phyloP scores from a whole-genome alignment of 2,329 filamentous ascomycete species.

The Aureobasidium musti region DNA sequence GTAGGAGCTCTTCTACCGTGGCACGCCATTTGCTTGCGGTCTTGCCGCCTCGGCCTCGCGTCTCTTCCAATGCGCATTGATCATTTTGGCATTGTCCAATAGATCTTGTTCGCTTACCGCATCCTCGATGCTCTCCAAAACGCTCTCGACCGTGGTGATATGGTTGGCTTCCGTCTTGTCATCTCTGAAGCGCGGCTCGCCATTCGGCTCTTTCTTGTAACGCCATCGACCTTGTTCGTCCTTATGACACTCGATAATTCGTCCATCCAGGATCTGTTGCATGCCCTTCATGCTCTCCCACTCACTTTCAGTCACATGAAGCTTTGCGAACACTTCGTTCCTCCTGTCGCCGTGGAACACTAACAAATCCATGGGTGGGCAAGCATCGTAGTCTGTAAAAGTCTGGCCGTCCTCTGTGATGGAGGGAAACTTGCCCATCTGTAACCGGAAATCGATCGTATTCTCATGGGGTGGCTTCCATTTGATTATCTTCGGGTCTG shows the following conservation, averaged over 20 bases:
- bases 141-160: conserved; percentile 77
- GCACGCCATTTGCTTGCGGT: background rate
- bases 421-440: conserved; percentile 68
- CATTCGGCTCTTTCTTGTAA: conserved; percentile 57
- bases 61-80: conserved; percentile 79
- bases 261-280: conserved; percentile 74
- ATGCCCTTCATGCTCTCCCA: conserved; percentile 81
- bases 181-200: conserved; percentile 76
- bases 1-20: background rate
- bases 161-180: conserved; percentile 94
- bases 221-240: conserved; percentile 77
- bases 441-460: conserved; percentile 86
- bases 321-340: conserved; percentile 67
- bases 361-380: conserved; percentile 57
- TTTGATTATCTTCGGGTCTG: conserved; percentile 90
- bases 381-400: conserved; percentile 72
- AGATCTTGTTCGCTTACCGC: conserved; percentile 82
- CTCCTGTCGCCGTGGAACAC: conserved; percentile 65
- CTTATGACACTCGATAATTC: conserved; percentile 87
- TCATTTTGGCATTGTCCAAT: conserved; percentile 65
- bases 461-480: conserved; percentile 98
- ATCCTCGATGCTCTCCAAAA: conserved; percentile 86
- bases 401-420: conserved; percentile 66
- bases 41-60: conserved; percentile 44
- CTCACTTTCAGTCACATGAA: conserved; percentile 72